A percentile compares a stretch with the other conserved stretches of the same genome.
phyloP scores from a whole-genome alignment of 352 stramenopile species.

The Phytophthora foliorum region DNA sequence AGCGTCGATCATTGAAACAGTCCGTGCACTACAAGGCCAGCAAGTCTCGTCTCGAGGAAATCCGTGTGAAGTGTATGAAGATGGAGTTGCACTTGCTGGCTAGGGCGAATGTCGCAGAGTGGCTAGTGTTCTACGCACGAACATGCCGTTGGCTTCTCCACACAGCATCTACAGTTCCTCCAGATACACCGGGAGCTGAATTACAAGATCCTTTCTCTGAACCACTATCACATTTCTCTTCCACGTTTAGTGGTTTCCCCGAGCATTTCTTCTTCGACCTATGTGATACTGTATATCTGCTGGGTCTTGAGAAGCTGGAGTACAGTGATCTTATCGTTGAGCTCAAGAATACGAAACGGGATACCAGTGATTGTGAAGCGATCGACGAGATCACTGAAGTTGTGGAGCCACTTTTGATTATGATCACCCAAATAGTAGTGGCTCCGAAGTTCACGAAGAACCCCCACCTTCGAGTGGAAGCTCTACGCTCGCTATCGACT shows the following conservation, averaged over 20 bases:
- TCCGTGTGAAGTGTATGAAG: conserved; percentile 56
- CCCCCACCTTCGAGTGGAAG: conserved; percentile 74
- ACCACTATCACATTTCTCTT: conserved; percentile 55
- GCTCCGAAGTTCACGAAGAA: conserved; percentile 72
- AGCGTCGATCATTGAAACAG: conserved; percentile 45
- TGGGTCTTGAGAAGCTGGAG: conserved; percentile 54
- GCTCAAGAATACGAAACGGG: conserved; percentile 19
- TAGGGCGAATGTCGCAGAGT: conserved; percentile 58
- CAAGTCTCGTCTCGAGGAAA: conserved; percentile 61
- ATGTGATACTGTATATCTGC: conserved; percentile 66
- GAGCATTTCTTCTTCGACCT: conserved; percentile 85
- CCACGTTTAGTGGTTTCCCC: conserved; percentile 62
- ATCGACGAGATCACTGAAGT: conserved; percentile 43
- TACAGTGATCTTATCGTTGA: conserved; percentile 43
- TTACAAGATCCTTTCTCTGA: conserved; percentile 55
- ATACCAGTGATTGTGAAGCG: conserved; percentile 4
- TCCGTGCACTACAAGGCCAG: conserved; percentile 72
- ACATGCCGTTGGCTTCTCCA: conserved; percentile 68
- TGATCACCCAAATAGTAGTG: conserved; percentile 70
- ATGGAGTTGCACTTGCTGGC: conserved; percentile 71
- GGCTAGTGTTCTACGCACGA: conserved; percentile 66
- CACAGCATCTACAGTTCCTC: conserved; percentile 18
- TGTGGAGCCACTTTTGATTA: conserved; percentile 67
- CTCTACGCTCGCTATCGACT: conserved; percentile 61
- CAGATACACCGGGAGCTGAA: background rate